phyloP scores from a whole-genome alignment of 2,329 filamentous ascomycete species.

The Colletotrichum sp. region DNA sequence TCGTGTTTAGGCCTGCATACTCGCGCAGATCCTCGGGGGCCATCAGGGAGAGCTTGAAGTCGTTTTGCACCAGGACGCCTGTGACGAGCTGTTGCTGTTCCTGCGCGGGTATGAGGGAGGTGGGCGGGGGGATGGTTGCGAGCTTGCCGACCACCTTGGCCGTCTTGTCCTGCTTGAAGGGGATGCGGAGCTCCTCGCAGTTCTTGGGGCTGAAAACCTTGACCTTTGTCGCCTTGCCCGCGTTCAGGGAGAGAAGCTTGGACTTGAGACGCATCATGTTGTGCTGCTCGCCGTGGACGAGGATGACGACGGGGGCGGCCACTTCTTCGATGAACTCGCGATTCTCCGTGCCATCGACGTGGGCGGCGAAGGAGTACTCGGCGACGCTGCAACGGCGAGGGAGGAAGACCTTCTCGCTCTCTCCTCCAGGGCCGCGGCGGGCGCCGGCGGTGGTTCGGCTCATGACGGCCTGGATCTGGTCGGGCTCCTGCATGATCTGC shows the following conservation, averaged over 20 bases:
- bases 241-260: constrained; percentile 90
- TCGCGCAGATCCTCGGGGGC: constrained; percentile 94
- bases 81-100: constrained; percentile 66
- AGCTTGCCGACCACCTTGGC: constrained; percentile 96
- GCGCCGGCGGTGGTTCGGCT: constrained; percentile 71
- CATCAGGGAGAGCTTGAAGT: constrained; percentile 97
- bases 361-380: constrained; percentile 94
- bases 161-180: constrained; percentile 93
- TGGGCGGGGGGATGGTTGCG: constrained; percentile 78
- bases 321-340: constrained; percentile 97
- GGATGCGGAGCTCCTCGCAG: constrained; percentile 92
- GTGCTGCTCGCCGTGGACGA: constrained; percentile 96
- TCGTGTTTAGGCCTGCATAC: constrained; percentile 96
- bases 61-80: constrained; percentile 94
- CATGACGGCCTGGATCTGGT: constrained; percentile 94
- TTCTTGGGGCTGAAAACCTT: constrained; percentile 96
- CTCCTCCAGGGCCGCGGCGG: constrained; percentile 67
- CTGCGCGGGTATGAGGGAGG: constrained; percentile 35
- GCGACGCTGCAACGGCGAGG: constrained; percentile 91
- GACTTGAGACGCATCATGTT: constrained; percentile 98
- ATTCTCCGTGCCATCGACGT: constrained; percentile 96
- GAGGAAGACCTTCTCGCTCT: constrained; percentile 89
- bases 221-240: constrained; percentile 77
- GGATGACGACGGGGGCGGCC: constrained; percentile 88
- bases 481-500: constrained; percentile 91